phyloP scores from a whole-genome alignment of 2,329 filamentous ascomycete genomes.

The Fusarium austroafricanum region DNA sequence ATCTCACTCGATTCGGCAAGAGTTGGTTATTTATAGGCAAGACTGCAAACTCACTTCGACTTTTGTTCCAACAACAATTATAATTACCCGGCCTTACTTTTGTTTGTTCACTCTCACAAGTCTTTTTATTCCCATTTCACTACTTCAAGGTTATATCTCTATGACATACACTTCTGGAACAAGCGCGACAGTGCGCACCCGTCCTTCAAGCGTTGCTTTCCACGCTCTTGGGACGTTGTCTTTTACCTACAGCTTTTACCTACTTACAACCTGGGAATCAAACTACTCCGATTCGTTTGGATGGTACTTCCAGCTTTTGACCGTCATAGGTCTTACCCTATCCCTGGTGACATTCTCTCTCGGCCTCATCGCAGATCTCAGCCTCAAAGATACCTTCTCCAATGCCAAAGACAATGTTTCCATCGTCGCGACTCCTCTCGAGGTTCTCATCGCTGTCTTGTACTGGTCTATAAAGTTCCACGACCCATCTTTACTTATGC shows the following conservation, averaged over 20 bases:
- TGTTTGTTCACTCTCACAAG: too few relatives aligned
- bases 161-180: not conserved
- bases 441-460: conserved; percentile 8
- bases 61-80: not conserved
- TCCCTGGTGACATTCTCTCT: not conserved
- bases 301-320: conserved; percentile 16
- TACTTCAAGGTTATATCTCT: not conserved
- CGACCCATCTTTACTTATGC: conserved; percentile 10
- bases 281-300: conserved; percentile 13
- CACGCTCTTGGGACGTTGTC: not conserved
- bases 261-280: conserved; percentile 9
- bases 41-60: not conserved
- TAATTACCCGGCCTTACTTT: not conserved
- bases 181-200: too few relatives aligned
- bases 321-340: not conserved
- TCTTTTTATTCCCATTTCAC: fast-evolving
- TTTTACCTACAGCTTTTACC: conserved; percentile 9
- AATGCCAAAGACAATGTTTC: not conserved
- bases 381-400: not conserved
- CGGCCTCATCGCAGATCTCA: not conserved
- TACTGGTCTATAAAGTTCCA: conserved; percentile 21
- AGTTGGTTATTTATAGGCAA: not conserved
- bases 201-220: not conserved
- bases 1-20: too few relatives aligned
- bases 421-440: conserved; percentile 7